Base-by-base conservation (phyloP, 371 early-diverging fungal species). In the Capillidium rhysosporum region DNA sequence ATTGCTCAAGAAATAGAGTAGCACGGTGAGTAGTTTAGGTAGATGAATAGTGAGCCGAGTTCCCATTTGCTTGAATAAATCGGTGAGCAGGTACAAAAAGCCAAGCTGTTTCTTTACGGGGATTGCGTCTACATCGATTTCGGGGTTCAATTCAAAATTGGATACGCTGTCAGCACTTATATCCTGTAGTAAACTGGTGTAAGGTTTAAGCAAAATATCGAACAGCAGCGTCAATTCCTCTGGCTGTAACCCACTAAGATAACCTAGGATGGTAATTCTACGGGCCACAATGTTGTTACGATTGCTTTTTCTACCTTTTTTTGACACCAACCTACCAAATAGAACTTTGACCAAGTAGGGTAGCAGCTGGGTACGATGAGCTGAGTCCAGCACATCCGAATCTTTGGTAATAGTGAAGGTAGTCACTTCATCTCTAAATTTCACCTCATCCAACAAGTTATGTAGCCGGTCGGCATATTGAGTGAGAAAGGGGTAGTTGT, bases 351-450 rank as follows among this genome's bases (percentile, higher is more conserved):
- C 69, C 1, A 93, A 59, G 28, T 89, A 68, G 14, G 78, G 79
- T 72, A 87, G 74, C 23, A 86, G 55, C 28, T 70, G 71, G 4
- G 65, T 63, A 25, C 85, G 84, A 58, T 88, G 80, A 12, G 70
- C 62, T 1, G 68, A 61, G 52, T 80, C 78, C 49, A 87, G 75
- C 20, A 70, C 65, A 28, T 67, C 68, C 29, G 79, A 72, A 24
- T 72, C 59, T 4, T 70, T 71, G 0, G 72, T 69, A 28, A 88
- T 63, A 44, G 81, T 69, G 30, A 91, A 75, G 1, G 78, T 77
- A 16, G 84, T 64, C 23, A 97, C 67, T 56, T 80, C 79, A 56
- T 94, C 93, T 24, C 94, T 81, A 76, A 92, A 91, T 56, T 77
- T 81, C 47, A 70, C 65, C n/a, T 92, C 93, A 40, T 88, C 82